Percentiles rank a stretch among this genome's conserved stretches.
Conservation (phyloP, 2,329 filamentous ascomycete genomes). For the Rugonectria rugulosa region DNA sequence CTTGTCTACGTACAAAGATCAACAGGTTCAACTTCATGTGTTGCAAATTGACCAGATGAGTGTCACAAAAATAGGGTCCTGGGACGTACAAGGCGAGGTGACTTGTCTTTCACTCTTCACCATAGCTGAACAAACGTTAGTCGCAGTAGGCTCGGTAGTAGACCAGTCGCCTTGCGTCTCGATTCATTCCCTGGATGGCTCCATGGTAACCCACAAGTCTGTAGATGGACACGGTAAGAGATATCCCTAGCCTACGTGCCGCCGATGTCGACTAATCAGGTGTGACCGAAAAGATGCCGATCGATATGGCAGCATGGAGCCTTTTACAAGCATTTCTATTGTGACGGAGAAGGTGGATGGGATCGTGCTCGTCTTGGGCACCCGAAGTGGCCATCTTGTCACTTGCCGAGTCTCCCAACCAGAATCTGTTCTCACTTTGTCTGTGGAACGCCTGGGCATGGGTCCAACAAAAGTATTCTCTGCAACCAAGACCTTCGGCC, state of each 20-base stretch:
- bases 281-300: conserved; percentile 7
- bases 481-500: conserved; percentile 33
- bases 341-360: conserved; percentile 39
- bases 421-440: conserved; percentile 36
- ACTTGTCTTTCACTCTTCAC: conserved; percentile 54
- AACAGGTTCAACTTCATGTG: conserved; percentile 49
- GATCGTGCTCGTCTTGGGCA: conserved; percentile 53
- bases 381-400: conserved; percentile 60
- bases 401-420: conserved; percentile 43
- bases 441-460: conserved; percentile 45
- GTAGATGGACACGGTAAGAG: conserved; percentile 27
- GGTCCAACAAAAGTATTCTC: conserved; percentile 47
- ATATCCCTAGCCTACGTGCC: neutral
- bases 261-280: conserved; percentile 15
- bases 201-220: conserved; percentile 24
- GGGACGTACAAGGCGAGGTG: conserved; percentile 54
- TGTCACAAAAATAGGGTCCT: conserved; percentile 40
- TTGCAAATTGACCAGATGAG: conserved; percentile 46
- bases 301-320: conserved; percentile 41
- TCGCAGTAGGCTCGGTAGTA: conserved; percentile 47
- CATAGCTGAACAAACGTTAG: conserved; percentile 34
- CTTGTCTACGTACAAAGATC: conserved; percentile 50
- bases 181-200: conserved; percentile 40
- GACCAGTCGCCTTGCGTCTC: conserved; percentile 45
- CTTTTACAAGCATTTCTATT: conserved; percentile 55